Evolutionary conservation across 371 early-diverging fungal species (phyloP).

Genomic region (Coemansia sp.): DNA sequence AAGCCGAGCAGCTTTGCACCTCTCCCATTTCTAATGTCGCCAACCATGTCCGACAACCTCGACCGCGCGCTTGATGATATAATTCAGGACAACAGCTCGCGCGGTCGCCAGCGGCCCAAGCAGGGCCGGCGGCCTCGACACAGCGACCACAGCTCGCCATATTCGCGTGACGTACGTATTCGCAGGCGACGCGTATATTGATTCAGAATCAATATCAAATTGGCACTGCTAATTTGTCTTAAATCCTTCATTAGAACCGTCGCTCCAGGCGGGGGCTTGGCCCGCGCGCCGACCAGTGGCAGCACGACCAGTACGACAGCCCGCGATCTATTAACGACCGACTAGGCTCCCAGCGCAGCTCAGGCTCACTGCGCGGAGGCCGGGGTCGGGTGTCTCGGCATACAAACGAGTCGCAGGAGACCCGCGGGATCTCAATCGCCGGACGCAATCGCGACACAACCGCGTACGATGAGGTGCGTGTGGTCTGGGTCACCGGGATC

Average conservation of each 20-base stretch:
- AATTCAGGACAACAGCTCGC: conserved; percentile 10
- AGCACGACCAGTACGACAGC: conserved; percentile 32
- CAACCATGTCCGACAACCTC: conserved; percentile 20
- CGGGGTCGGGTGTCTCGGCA: neutral
- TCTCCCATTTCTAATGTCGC: no score
- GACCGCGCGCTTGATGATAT: conserved; percentile 48
- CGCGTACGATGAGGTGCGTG: conserved; percentile 33
- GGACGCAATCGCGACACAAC: conserved; percentile 27
- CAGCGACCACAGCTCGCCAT: conserved; percentile 30
- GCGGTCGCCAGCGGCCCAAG: neutral
- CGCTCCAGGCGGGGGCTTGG: neutral
- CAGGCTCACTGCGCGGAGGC: neutral
- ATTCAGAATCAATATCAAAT: neutral
- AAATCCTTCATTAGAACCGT: neutral
- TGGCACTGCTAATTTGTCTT: no score
- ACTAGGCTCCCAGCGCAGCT: conserved; percentile 19
- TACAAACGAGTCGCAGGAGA: neutral
- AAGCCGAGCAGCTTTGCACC: no score
- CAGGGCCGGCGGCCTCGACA: conserved; percentile 6
- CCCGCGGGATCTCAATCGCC: conserved; percentile 29
- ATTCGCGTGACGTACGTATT: conserved; percentile 33
- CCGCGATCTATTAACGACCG: conserved; percentile 35
- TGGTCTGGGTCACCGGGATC: conserved; percentile 30
- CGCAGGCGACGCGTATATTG: neutral
- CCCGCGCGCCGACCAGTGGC: conserved; percentile 14